Percentiles rank a stretch among this genome's conserved stretches.
Conservation (phyloP, 2,329 filamentous ascomycete species). For the Moelleriella libera region DNA sequence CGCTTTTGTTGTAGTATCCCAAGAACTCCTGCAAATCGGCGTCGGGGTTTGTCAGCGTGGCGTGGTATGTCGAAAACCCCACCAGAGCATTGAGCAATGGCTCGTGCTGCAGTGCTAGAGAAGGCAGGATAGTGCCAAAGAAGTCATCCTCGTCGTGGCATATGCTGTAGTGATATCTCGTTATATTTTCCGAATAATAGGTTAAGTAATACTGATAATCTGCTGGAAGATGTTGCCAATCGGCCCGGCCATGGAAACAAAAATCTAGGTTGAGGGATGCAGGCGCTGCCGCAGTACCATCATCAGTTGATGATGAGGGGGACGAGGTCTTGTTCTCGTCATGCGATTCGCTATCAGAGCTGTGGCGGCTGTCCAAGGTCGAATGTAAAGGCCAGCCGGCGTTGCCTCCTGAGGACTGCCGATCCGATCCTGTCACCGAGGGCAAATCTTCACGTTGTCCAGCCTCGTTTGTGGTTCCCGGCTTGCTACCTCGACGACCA, state of each 20-base stretch:
- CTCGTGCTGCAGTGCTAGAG: slow-evolving; percentile 59
- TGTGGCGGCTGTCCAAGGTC: slow-evolving; percentile 23
- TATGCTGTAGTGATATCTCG: slow-evolving; percentile 69
- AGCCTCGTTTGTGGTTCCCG: too few relatives aligned
- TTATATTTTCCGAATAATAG: slow-evolving; percentile 67
- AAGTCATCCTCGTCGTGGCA: slow-evolving; percentile 59
- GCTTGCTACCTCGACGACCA: too few relatives aligned
- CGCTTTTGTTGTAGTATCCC: slow-evolving; percentile 79
- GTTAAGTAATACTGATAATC: slow-evolving; percentile 67
- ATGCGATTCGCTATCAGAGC: slow-evolving; percentile 38
- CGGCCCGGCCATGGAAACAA: slow-evolving; percentile 15
- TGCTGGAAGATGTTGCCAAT: slow-evolving; percentile 45
- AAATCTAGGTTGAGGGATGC: slow-evolving; percentile 12
- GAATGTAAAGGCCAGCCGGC: slow-evolving; percentile 24
- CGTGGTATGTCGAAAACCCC: slow-evolving; percentile 79
- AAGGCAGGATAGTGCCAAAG: slow-evolving; percentile 56
- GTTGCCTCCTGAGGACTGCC: slow-evolving; percentile 8
- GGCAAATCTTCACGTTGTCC: too few relatives aligned
- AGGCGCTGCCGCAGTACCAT: slow-evolving; percentile 12
- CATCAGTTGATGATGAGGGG: slow-evolving; percentile 33
- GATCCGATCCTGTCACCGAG: too few relatives aligned
- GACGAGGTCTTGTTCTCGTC: slow-evolving; percentile 35
- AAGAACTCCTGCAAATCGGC: slow-evolving; percentile 72
- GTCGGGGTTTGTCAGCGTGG: slow-evolving; percentile 53
- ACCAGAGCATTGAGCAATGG: slow-evolving; percentile 76